Evolutionary conservation across 306 rosid genomes (phyloP).

Genomic region (Trifolium pratense): DNA sequence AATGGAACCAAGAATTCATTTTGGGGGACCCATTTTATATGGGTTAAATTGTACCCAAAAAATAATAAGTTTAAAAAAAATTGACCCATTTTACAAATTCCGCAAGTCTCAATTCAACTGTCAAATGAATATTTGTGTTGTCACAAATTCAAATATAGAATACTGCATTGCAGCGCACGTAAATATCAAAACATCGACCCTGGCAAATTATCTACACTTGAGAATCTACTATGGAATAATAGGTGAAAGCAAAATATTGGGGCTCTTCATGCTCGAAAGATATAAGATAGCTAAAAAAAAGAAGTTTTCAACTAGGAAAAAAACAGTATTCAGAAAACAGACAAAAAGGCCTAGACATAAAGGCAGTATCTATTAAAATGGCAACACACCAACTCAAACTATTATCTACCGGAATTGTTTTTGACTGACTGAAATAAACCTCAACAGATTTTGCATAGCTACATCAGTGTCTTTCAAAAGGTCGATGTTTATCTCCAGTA

Average conservation of each 20-base stretch:
- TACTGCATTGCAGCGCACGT: neutral
- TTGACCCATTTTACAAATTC: too few species aligned
- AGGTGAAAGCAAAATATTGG: neutral
- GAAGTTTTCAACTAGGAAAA: conserved; percentile 12
- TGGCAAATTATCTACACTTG: neutral
- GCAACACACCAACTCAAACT: conserved; percentile 37
- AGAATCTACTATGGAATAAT: neutral
- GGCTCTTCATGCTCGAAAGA: neutral
- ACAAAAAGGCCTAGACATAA: neutral
- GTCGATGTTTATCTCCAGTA: conserved; percentile 10
- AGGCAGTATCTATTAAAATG: conserved; percentile 15
- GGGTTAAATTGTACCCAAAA: too few species aligned
- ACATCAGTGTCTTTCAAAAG: conserved; percentile 19
- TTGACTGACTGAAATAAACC: conserved; percentile 40
- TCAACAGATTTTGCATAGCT: conserved; percentile 11
- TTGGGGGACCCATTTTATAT: too few species aligned
- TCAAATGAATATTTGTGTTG: too few species aligned
- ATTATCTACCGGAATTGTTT: conserved; percentile 24
- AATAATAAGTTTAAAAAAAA: too few species aligned
- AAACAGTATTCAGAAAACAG: neutral
- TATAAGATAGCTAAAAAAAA: neutral
- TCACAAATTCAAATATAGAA: too few species aligned
- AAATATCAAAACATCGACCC: neutral
- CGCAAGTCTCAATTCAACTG: too few species aligned
- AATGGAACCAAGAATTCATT: too few species aligned